These are phyloP conservation scores for Colletotrichum kahawae DNA, from an alignment of 2,329 filamentous ascomycete genomes.

Conservation along the genomic window DNA sequence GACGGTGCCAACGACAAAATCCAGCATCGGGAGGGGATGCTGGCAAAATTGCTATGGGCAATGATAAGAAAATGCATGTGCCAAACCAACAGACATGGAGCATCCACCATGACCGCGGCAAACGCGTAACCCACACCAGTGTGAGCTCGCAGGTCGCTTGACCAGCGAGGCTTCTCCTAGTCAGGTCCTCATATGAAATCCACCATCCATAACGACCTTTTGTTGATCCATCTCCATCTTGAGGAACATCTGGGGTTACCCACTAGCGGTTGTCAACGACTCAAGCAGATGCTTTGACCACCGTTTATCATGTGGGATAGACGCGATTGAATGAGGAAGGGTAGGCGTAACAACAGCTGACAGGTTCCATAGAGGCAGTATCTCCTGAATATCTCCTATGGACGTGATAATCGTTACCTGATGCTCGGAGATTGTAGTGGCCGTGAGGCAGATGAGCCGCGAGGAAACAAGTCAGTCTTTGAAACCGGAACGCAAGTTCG, in stretches of 20 bases:
- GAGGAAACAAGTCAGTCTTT: neutral
- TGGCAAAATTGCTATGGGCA: neutral
- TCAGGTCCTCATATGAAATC: neutral
- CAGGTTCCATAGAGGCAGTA: neutral
- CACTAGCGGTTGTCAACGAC: neutral
- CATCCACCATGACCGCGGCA: neutral
- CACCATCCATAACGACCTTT: neutral
- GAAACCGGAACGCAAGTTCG: neutral
- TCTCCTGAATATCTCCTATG: constrained; percentile 7
- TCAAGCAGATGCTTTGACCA: constrained; percentile 23
- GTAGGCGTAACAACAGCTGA: neutral
- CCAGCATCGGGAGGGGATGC: neutral
- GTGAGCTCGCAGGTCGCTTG: neutral
- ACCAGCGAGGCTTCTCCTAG: neutral
- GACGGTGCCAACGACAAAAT: neutral
- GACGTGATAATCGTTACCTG: neutral
- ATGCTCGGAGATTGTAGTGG: neutral
- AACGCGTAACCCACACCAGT: constrained; percentile 1
- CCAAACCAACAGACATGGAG: neutral
- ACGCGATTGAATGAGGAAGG: neutral
- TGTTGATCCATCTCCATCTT: constrained; percentile 16
- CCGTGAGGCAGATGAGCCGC: neutral
- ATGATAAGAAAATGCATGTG: neutral
- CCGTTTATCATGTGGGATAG: constrained; percentile 16
- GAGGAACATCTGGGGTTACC: constrained; percentile 15